phyloP scores from a whole-genome alignment of 208 protist species.

The Acanthamoeba culbertsoni region DNA sequence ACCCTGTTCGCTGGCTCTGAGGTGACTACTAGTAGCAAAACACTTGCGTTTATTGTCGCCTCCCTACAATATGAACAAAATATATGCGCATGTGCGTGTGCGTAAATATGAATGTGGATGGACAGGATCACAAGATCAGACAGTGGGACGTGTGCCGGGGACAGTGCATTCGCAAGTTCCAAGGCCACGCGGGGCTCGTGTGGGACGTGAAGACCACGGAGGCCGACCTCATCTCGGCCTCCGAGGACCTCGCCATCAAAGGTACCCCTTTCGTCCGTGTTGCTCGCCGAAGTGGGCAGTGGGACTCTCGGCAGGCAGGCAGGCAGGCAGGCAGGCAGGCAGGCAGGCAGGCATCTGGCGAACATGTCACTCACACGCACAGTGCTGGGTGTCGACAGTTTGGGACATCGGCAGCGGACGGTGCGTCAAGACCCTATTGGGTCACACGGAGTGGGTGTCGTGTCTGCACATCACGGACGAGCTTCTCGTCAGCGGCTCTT shows the following conservation, averaged over 20 bases:
- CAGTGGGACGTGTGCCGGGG: neutral
- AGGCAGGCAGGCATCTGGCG: too few species aligned
- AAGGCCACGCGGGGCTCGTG: neutral
- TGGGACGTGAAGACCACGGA: constrained; percentile 5
- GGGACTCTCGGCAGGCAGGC: too few species aligned
- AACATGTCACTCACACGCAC: neutral
- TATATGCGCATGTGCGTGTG: neutral
- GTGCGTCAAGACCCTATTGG: neutral
- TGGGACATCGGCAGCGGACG: neutral
- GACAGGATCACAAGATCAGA: neutral
- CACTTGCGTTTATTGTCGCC: too few species aligned
- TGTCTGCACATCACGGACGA: neutral
- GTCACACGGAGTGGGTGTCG: neutral
- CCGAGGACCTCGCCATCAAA: neutral
- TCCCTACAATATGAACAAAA: neutral
- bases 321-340: too few species aligned
- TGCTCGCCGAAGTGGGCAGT: too few species aligned
- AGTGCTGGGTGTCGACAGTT: neutral
- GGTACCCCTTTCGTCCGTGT: neutral
- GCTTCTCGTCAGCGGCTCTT: neutral
- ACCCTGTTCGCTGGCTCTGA: neutral
- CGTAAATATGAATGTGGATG: neutral
- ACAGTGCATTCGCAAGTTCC: neutral
- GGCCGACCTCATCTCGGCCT: neutral
- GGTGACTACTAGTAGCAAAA: too few species aligned